Evolutionary conservation across 2,329 filamentous ascomycete species (phyloP).

Genomic region (Monosporascus sp.): DNA sequence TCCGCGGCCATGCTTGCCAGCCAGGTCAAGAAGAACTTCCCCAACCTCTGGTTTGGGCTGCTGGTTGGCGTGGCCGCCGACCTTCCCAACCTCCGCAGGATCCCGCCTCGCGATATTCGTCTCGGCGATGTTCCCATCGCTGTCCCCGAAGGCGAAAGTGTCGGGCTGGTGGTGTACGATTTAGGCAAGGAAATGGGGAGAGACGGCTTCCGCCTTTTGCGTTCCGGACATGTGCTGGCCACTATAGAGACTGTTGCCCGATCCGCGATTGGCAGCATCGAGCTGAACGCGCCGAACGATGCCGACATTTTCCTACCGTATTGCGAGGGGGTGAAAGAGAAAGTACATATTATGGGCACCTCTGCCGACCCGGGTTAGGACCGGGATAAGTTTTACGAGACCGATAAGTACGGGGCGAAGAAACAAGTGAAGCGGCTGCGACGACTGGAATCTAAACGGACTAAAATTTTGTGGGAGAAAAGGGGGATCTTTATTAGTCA

Average conservation of each 20-base stretch:
- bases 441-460: no score
- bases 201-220: slow-evolving; percentile 22
- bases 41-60: slow-evolving; percentile 32
- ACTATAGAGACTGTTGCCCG: slow-evolving; percentile 26
- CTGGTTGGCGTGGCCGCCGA: slow-evolving; percentile 33
- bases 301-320: slow-evolving; percentile 12
- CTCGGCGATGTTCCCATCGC: slow-evolving; percentile 34
- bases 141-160: slow-evolving; percentile 15
- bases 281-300: slow-evolving; percentile 17
- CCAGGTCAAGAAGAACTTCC: slow-evolving; percentile 30
- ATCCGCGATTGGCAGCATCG: slow-evolving; percentile 31
- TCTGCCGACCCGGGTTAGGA: no score
- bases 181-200: slow-evolving; percentile 27
- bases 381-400: no score
- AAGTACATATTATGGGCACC: no score
- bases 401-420: no score
- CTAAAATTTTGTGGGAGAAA: no score
- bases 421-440: no score
- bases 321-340: no score
- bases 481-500: no score
- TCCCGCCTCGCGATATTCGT: slow-evolving; percentile 30
- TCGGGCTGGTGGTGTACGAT: slow-evolving; percentile 28
- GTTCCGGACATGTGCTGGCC: slow-evolving; percentile 17
- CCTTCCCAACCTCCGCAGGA: slow-evolving; percentile 20
- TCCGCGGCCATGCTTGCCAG: slow-evolving; percentile 29